Conservation (phyloP, 129 eudicot genomes). For the Helianthus annuus region HanXRQr2.0-SUNRISE NC_035433.2:2089309-2089808, state of each 20-base stretch:
- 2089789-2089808: slow-evolving; percentile 97
- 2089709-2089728: neutral
- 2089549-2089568: neutral
- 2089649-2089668: slow-evolving; percentile 86
- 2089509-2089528: slow-evolving; percentile 35
- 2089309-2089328: slow-evolving; percentile 8
- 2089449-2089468: slow-evolving; percentile 92
- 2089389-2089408: slow-evolving; percentile 82
- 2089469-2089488: slow-evolving; percentile 94
- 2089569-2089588: slow-evolving; percentile 41
- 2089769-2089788: slow-evolving; percentile 94
- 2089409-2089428: slow-evolving; percentile 78
- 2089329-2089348: slow-evolving; percentile 10
- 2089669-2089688: slow-evolving; percentile 20
- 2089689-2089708: neutral
- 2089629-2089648: slow-evolving; percentile 86
- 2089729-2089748: slow-evolving; percentile 32
- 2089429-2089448: slow-evolving; percentile 79
- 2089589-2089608: slow-evolving; percentile 94
- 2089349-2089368: neutral
- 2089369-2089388: slow-evolving; percentile 57
- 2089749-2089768: slow-evolving; percentile 98
- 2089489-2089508: slow-evolving; percentile 38
- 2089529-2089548: slow-evolving; percentile 42
- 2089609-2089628: slow-evolving; percentile 95